These are phyloP conservation scores for Cercospora brassicicola DNA, from an alignment of 2,329 filamentous ascomycete genomes.

Conservation along the genomic window DNA sequence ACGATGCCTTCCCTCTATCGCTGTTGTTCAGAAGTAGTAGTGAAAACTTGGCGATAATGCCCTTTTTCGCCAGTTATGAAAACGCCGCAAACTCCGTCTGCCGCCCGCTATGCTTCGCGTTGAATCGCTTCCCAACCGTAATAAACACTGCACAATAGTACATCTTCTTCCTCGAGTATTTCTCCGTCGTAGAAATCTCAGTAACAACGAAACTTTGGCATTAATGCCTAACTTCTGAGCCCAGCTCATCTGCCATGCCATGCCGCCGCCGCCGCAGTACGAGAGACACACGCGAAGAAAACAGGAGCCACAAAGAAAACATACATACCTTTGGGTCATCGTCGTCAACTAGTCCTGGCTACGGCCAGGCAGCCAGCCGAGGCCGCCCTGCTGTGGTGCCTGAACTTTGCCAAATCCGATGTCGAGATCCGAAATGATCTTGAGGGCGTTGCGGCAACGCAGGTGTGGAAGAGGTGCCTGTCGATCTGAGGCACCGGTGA, in stretches of 20 bases:
- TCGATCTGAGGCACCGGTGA: constrained; percentile 63
- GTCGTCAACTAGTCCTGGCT: background rate
- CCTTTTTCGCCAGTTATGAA: background rate
- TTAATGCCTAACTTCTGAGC: background rate
- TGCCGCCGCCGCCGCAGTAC: constrained; percentile 10
- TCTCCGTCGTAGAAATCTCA: background rate
- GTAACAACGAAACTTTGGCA: background rate
- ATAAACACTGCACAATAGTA: background rate
- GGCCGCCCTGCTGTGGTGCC: constrained; percentile 31
- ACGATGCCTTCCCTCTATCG: constrained; percentile 1
- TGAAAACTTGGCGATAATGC: background rate
- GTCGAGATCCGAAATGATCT: constrained; percentile 92
- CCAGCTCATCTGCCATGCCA: background rate
- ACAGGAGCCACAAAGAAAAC: constrained; percentile 7
- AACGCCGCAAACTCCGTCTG: constrained; percentile 4
- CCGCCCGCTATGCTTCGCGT: background rate
- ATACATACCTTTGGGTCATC: constrained; percentile 13
- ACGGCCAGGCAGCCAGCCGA: constrained; percentile 10
- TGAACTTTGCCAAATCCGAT: constrained; percentile 82
- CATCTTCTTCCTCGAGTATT: background rate
- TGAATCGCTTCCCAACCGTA: background rate
- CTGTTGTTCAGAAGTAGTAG: background rate
- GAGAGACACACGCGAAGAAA: background rate
- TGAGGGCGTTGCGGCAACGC: constrained; percentile 83
- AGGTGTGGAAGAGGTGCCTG: constrained; percentile 65